Conservation (phyloP, 2,329 filamentous ascomycete genomes). For the Colletotrichum camelliae region DNA sequence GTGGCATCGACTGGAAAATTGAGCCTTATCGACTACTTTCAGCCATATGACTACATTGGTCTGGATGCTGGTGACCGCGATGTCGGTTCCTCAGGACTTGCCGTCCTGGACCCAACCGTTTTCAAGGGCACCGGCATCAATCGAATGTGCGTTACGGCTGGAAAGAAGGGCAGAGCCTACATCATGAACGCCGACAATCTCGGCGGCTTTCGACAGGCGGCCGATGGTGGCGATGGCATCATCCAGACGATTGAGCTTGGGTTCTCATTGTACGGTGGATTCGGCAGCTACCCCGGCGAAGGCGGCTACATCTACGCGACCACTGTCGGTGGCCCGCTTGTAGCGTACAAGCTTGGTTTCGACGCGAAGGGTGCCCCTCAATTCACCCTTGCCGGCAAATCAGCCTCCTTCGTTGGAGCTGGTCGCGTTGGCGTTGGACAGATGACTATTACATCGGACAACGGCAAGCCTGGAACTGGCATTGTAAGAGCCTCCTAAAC, state of each 20-base stretch:
- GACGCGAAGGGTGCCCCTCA: slow-evolving; percentile 27
- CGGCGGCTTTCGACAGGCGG: slow-evolving; percentile 43
- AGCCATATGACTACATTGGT: slow-evolving; percentile 44
- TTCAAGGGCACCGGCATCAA: slow-evolving; percentile 39
- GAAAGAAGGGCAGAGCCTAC: slow-evolving; percentile 45
- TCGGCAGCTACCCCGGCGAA: slow-evolving; percentile 45
- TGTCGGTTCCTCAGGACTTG: slow-evolving; percentile 39
- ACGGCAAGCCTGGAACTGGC: slow-evolving; percentile 38
- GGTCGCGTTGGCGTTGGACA: slow-evolving; percentile 35
- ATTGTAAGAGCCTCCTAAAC: slow-evolving; percentile 24
- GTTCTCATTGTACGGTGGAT: slow-evolving; percentile 39
- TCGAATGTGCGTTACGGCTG: slow-evolving; percentile 40
- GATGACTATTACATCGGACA: slow-evolving; percentile 41
- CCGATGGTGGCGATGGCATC: slow-evolving; percentile 37
- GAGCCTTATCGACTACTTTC: slow-evolving; percentile 41
- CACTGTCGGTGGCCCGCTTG: slow-evolving; percentile 29
- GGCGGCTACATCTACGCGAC: slow-evolving; percentile 45
- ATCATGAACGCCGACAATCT: slow-evolving; percentile 45
- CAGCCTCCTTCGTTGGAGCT: slow-evolving; percentile 25
- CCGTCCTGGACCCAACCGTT: slow-evolving; percentile 35
- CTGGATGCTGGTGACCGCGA: slow-evolving; percentile 44
- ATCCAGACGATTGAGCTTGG: slow-evolving; percentile 39
- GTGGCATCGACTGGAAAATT: slow-evolving; percentile 27
- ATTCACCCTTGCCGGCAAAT: slow-evolving; percentile 36
- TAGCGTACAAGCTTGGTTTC: slow-evolving; percentile 24